Conservation (phyloP, 2,329 filamentous ascomycete species). For the Shiraia bambusicola region DNA sequence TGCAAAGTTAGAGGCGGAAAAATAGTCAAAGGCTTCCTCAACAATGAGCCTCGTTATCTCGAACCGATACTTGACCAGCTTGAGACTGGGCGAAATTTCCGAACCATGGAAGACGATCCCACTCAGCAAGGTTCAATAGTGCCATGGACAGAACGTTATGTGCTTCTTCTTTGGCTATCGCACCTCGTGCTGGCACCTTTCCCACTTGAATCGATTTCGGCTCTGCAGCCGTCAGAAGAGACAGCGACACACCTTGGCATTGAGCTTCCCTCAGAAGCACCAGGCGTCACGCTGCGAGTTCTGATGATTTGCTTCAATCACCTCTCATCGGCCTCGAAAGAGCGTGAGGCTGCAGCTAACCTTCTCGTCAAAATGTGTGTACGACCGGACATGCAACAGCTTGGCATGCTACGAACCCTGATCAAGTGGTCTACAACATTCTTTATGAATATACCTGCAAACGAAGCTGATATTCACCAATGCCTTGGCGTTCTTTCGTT, state of each 20-base stretch:
- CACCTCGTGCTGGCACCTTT: constrained; percentile 71
- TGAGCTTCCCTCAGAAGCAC: constrained; percentile 60
- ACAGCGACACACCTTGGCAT: constrained; percentile 47
- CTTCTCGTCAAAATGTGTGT: constrained; percentile 80
- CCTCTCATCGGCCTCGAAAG: constrained; percentile 76
- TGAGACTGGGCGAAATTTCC: constrained; percentile 56
- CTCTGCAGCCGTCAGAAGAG: constrained; percentile 34
- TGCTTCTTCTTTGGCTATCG: constrained; percentile 77
- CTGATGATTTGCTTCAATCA: constrained; percentile 71
- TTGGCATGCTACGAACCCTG: constrained; percentile 68
- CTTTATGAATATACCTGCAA: constrained; percentile 52
- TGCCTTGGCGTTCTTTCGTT: constrained; percentile 80
- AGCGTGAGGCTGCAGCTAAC: constrained; percentile 81
- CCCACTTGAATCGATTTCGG: constrained; percentile 82
- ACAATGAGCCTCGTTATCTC: constrained; percentile 83
- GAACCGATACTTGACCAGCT: constrained; percentile 77
- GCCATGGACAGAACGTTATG: constrained; percentile 83
- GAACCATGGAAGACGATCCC: constrained; percentile 13
- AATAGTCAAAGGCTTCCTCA: constrained; percentile 85
- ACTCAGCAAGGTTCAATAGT: constrained; percentile 19
- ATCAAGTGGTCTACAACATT: constrained; percentile 69
- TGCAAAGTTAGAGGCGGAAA: constrained; percentile 95
- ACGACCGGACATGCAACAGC: constrained; percentile 81
- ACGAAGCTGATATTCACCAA: constrained; percentile 63
- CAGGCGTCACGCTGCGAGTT: constrained; percentile 69